A percentile compares a stretch with the other conserved stretches of the same genome.
Evolutionary conservation across 225 moss, liverwort and hornwort genomes (phyloP).

Genomic region (Straminergon stramineum): DNA sequence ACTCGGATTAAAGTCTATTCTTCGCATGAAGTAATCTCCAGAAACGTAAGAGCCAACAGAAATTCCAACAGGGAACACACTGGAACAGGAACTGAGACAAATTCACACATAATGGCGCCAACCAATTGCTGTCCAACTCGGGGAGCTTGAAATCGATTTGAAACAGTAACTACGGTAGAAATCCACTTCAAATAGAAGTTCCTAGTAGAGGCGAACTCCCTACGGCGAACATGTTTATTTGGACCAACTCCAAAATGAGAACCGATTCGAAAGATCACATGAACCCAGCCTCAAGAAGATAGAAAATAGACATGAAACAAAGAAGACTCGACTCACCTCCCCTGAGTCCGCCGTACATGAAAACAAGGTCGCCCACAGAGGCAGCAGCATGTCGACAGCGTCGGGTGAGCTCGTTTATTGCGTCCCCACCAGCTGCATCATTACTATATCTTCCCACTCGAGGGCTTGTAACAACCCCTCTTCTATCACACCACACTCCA

Average conservation of each 20-base stretch:
- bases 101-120: neutral
- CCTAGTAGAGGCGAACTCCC: neutral
- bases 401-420: constrained; percentile 49
- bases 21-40: no score
- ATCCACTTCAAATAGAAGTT: neutral
- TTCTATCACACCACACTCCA: constrained; percentile 62
- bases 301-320: neutral
- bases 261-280: neutral
- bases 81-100: neutral
- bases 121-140: neutral
- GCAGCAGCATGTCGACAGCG: constrained; percentile 64
- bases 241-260: neutral
- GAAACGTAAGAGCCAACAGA: neutral
- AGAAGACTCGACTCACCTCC: constrained; percentile 18
- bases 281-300: no score
- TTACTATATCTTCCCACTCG: constrained; percentile 51
- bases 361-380: constrained; percentile 58
- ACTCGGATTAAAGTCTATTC: neutral
- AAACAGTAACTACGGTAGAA: neutral
- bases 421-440: constrained; percentile 57
- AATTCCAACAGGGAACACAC: neutral
- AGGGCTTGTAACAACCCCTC: constrained; percentile 46
- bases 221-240: neutral
- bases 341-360: constrained; percentile 64
- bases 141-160: neutral